Evolutionary conservation across 2,329 filamentous ascomycete genomes (phyloP).

Genomic region (Colletotrichum lentis): DNA sequence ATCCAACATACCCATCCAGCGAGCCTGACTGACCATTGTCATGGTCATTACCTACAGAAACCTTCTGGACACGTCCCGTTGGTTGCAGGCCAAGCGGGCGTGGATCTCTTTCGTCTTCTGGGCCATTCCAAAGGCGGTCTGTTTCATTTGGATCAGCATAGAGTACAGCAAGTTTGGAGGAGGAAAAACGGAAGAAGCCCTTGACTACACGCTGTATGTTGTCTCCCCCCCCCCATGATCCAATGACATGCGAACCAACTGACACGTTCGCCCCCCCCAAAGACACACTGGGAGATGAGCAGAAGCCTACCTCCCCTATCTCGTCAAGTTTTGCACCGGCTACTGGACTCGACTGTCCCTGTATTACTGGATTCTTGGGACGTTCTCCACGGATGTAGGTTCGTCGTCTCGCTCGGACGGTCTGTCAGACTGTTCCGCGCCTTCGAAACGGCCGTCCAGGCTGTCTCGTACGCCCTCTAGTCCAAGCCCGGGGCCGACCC

Average conservation of each 20-base stretch:
- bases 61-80: slow-evolving; percentile 19
- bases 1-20: neutral
- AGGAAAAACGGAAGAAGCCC: neutral
- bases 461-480: slow-evolving; percentile 45
- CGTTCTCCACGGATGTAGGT: slow-evolving; percentile 47
- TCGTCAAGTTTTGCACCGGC: slow-evolving; percentile 23
- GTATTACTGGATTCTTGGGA: slow-evolving; percentile 51
- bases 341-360: slow-evolving; percentile 39
- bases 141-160: slow-evolving; percentile 31
- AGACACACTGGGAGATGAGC: slow-evolving; percentile 28
- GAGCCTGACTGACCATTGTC: slow-evolving; percentile 19
- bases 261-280: neutral
- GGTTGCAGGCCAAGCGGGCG: slow-evolving; percentile 15
- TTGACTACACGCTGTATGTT: slow-evolving; percentile 22
- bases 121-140: slow-evolving; percentile 17
- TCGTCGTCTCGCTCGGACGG: slow-evolving; percentile 44
- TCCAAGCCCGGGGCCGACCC: slow-evolving; percentile 36
- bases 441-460: slow-evolving; percentile 45
- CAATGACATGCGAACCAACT: neutral
- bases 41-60: slow-evolving; percentile 20
- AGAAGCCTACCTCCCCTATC: slow-evolving; percentile 27
- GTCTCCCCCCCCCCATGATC: no score
- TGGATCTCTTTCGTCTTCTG: slow-evolving; percentile 26
- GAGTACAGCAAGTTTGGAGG: slow-evolving; percentile 29
- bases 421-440: slow-evolving; percentile 44